These are phyloP conservation scores for Suhomyces bribrorum DNA, from an alignment of 1,139 yeast species.

Conservation along the genomic window DNA sequence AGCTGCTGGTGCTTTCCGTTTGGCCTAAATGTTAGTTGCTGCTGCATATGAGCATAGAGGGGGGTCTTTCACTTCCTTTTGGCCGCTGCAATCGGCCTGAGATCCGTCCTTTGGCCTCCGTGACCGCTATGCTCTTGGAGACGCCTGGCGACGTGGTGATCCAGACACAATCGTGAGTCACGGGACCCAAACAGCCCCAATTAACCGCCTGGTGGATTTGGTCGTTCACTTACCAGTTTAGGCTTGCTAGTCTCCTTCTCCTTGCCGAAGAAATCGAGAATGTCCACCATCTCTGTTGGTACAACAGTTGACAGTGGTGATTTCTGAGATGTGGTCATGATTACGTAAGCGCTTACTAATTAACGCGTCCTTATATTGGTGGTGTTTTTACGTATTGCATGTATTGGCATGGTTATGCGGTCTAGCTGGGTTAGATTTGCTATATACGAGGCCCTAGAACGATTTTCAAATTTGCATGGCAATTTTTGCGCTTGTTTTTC, in stretches of 20 bases:
- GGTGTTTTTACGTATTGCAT: background rate
- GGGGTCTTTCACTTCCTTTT: too few relatives aligned
- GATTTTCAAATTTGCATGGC: too few relatives aligned
- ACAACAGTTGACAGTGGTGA: background rate
- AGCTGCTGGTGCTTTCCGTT: conserved; percentile 8
- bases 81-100: too few relatives aligned
- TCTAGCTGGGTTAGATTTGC: too few relatives aligned
- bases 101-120: background rate
- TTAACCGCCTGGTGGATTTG: background rate
- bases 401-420: too few relatives aligned
- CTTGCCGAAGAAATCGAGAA: conserved; percentile 28
- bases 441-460: too few relatives aligned
- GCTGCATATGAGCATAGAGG: too few relatives aligned
- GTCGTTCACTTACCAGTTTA: conserved; percentile 2
- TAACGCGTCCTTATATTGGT: conserved; percentile 1
- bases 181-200: too few relatives aligned
- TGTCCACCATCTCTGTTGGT: conserved; percentile 45
- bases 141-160: too few relatives aligned
- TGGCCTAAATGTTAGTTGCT: conserved; percentile 12
- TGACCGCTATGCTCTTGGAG: too few relatives aligned
- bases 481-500: too few relatives aligned
- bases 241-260: background rate
- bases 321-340: background rate
- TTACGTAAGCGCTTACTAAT: conserved; percentile 1
- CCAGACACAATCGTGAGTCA: too few relatives aligned